These are phyloP conservation scores for Epichloe scottii DNA, from an alignment of 2,329 filamentous ascomycete species.

Conservation along the genomic window DNA sequence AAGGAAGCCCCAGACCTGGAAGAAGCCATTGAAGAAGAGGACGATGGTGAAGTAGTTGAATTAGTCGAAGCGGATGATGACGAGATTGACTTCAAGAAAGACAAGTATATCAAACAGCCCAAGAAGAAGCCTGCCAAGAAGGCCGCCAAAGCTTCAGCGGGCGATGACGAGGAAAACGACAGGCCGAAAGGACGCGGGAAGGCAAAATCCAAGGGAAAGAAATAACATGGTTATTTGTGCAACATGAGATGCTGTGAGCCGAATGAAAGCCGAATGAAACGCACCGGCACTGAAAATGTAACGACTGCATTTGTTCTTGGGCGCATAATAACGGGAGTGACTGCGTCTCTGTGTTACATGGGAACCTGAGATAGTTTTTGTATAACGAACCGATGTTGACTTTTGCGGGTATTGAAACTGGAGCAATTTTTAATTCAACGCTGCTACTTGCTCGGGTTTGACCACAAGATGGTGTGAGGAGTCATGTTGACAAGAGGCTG, in stretches of 20 bases:
- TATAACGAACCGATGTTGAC: neutral
- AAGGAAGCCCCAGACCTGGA: constrained; percentile 85
- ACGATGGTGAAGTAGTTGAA: constrained; percentile 53
- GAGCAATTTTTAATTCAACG: neutral
- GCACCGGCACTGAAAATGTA: neutral
- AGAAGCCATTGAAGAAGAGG: constrained; percentile 88
- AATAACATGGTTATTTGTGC: constrained; percentile 10
- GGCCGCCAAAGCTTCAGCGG: constrained; percentile 33
- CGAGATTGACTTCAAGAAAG: constrained; percentile 75
- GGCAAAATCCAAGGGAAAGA: constrained; percentile 36
- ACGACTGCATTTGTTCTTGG: neutral
- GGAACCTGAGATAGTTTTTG: neutral
- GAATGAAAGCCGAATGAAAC: constrained; percentile 3
- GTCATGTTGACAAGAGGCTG: no score
- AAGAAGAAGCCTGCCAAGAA: constrained; percentile 52
- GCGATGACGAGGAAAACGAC: constrained; percentile 37
- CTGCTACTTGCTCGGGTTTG: no score
- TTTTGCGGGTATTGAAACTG: neutral
- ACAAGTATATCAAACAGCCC: constrained; percentile 90
- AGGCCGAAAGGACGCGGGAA: constrained; percentile 37
- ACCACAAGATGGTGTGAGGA: no score
- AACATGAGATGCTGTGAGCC: neutral
- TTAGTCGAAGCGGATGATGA: constrained; percentile 53
- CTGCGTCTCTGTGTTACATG: neutral
- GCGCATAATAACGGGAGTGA: neutral